phyloP scores from a whole-genome alignment of 305 asterid species.

The Fraxinus xanthoxyloides region DNA sequence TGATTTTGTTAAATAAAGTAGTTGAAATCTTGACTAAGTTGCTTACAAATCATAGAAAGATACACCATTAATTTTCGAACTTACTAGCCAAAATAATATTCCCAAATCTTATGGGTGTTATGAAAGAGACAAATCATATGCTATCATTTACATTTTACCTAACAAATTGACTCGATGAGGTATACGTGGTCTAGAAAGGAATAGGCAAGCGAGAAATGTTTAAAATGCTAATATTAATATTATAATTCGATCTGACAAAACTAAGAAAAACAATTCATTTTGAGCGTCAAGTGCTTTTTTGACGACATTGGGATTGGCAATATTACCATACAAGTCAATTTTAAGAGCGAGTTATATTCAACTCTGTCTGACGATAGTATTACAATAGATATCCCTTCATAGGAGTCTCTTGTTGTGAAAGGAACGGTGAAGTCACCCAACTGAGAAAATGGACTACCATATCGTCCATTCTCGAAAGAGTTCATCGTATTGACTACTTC shows the following conservation, averaged over 20 bases:
- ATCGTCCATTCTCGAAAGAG: neutral
- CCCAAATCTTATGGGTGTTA: neutral
- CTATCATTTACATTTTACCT: neutral
- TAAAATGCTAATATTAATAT: neutral
- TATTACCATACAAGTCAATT: neutral
- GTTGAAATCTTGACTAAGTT: neutral
- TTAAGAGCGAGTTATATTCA: neutral
- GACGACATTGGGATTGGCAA: neutral
- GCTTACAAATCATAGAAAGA: neutral
- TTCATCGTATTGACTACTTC: neutral
- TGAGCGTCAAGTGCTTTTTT: neutral
- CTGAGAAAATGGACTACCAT: neutral
- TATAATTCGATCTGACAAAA: neutral
- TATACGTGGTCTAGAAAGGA: neutral
- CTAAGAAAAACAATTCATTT: too few relatives aligned
- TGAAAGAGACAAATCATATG: neutral
- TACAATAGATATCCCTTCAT: neutral
- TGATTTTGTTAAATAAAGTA: neutral
- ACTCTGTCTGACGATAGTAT: neutral
- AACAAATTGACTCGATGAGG: neutral
- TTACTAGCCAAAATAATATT: neutral
- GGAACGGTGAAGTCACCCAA: neutral
- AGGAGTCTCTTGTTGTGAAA: neutral
- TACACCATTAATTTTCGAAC: neutral
- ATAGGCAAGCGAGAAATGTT: too few relatives aligned